Evolutionary conservation across 192 early-diverging fungal species (phyloP), one percentile per base, ranked within the genome.

Genomic region (Backusella luteola): DNA sequence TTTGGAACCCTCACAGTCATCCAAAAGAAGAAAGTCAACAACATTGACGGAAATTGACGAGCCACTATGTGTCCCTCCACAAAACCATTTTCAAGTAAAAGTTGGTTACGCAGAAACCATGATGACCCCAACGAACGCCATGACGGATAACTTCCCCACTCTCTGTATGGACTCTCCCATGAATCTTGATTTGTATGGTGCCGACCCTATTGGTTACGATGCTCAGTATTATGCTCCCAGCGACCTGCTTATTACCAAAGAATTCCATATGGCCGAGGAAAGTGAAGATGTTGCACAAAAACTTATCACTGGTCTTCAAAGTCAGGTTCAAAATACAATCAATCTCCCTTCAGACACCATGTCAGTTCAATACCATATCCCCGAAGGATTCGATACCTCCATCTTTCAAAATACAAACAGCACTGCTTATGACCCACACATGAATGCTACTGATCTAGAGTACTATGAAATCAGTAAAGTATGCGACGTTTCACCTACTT

Each of bases 231-330:
- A 63, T 63, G 29, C 21, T 9, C 56, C 56, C 2, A 63, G 5
- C 9, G 56, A 63, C 4, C 23, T 63, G 0, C 21, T 63, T 9
- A 63, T 63, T 29, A 63, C 56, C 21, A 63, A 63, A 29, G 56
- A 63, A 29, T 63, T 26, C 56, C 26, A 3, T 63, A 23, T 29
- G 11, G 4, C 9, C 0, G 21, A 29, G 9, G 23, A 29, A 63
- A 63, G 39, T 34, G 70, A 71, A 19, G 23, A 71, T 49, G 70
- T 44, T 17, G 69, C 69, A 39, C 38, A 71, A 17, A 71, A 71
- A 19, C n/a, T 71, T 26, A 32, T 71, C 39, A 6, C 26, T 32
- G 70, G 70, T 7, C 39, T 71, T 32, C 70, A 71, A 71, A 44
- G 70, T 49, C 56, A 63, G 23, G 56, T 63, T 2, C 21, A 63